phyloP scores from a whole-genome alignment of 2,329 filamentous ascomycete genomes.

The Zymoseptoria crescenta region DNA sequence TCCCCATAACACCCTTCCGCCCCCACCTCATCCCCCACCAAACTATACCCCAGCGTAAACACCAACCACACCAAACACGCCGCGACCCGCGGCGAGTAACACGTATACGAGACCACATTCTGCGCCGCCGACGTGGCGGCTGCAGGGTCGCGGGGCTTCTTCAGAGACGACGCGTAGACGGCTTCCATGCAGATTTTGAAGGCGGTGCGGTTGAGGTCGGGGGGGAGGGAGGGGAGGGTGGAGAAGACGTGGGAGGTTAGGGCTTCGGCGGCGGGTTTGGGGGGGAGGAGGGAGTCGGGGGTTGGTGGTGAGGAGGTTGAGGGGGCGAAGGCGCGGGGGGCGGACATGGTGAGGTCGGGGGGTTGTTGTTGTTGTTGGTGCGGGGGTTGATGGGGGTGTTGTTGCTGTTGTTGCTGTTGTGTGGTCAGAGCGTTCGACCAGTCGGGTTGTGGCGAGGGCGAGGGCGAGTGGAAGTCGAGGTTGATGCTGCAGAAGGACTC shows the following conservation, averaged over 20 bases:
- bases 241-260: slow-evolving; percentile 3
- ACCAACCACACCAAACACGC: slow-evolving; percentile 9
- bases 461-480: not conserved
- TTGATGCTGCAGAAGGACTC: slow-evolving; percentile 7
- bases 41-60: slow-evolving; percentile 1
- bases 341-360: slow-evolving; percentile 1
- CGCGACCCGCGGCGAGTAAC: slow-evolving; percentile 8
- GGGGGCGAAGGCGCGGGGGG: slow-evolving; percentile 5
- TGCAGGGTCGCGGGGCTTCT: no score
- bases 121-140: no score
- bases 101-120: slow-evolving; percentile 5
- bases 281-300: not conserved
- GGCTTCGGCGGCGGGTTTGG: not conserved
- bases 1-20: not conserved
- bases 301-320: slow-evolving; percentile 4
- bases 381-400: no score
- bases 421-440: not conserved
- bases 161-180: no score
- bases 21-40: not conserved
- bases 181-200: slow-evolving; percentile 12
- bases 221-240: not conserved
- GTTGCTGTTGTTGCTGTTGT: not conserved
- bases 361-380: not conserved
- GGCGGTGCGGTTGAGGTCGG: slow-evolving; percentile 7
- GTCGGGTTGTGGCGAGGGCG: not conserved